These are phyloP conservation scores for Fusarium algeriense DNA, from an alignment of 2,329 filamentous ascomycete species.

Conservation along the genomic window DNA sequence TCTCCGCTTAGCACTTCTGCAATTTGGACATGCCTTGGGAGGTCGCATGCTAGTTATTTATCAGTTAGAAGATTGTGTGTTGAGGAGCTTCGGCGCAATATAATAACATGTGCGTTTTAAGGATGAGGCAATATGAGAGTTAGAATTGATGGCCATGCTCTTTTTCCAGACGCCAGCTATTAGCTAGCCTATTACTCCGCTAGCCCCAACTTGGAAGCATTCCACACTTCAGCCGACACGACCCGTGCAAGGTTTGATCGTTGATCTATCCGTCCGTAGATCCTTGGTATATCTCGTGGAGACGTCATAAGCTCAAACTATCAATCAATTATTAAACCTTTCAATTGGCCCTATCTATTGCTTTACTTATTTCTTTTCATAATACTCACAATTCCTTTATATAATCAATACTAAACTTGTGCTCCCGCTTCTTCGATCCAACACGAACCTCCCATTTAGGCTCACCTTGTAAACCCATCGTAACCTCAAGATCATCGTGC, in stretches of 20 bases:
- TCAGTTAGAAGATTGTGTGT: not conserved
- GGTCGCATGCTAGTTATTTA: slow-evolving; percentile 23
- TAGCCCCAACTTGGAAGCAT: not conserved
- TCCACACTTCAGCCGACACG: not conserved
- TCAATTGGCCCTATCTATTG: no score
- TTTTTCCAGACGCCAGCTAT: no score
- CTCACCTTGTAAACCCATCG: not conserved
- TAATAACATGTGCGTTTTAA: not conserved
- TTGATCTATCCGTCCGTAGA: no score
- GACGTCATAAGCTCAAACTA: no score
- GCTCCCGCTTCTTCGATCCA: not conserved
- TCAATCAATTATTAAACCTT: no score
- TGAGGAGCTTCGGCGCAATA: not conserved
- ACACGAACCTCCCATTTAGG: not conserved
- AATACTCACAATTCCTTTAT: not conserved
- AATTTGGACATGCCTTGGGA: slow-evolving; percentile 35
- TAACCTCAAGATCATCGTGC: not conserved
- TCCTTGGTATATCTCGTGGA: no score
- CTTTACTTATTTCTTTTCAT: no score
- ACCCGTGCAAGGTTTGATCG: no score
- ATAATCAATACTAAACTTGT: not conserved
- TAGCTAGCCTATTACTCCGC: no score
- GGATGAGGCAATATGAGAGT: not conserved
- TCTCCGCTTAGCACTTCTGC: slow-evolving; percentile 36
- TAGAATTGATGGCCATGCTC: not conserved